Base-by-base conservation (phyloP, 768 basidiomycete species). In the Clitopilus passeckerianus region DNA sequence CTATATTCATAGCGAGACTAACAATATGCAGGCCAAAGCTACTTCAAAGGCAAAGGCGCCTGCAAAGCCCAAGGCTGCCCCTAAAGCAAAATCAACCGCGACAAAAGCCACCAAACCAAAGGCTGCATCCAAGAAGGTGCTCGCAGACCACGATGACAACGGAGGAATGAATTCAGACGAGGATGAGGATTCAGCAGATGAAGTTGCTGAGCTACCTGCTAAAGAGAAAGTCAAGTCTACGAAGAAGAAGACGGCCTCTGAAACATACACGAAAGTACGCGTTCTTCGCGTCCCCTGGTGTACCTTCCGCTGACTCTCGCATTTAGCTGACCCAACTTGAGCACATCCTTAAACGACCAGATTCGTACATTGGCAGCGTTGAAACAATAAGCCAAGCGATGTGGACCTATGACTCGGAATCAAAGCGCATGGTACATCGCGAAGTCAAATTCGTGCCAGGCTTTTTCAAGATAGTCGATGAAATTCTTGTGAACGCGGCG, bases 401-500 rank as follows among this genome's bases (percentile, higher is more conserved):
- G 86, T 99, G 97, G 97, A 93, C 93, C 1, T 96, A 87, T 70
- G 94, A 98, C 71, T 78, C 84, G 0, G 87, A 87, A 34, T 84
- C 77, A 37, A 95, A 93, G 67, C 87, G 87, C 27, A 94, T 99
- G 88, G 85, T 85, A 1, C 74, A 86, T 66, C 82, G 89, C 67
- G 94, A 87, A 53, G 90, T 89, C 63, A 91, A 86, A 66, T 99
- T 89, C 68, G 95, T 98, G 1, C 97, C 97, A 0, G 97, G 95
- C 57, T 96, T 99, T 73, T 95, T 95, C 84, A 99, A 99, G 81
- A 99, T 99, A 67, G 89, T 99, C 14, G 97, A 99, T 68, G 97
- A 99, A 76, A 99, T 99, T 67, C 79, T 99, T 2, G 97, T 99
- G 66, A 99, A 99, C 72, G 97, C 97, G 20, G 97, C 97, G 3